Base-by-base conservation (phyloP, 2,329 filamentous ascomycete species). In the Fusarium verrucosum region DNA sequence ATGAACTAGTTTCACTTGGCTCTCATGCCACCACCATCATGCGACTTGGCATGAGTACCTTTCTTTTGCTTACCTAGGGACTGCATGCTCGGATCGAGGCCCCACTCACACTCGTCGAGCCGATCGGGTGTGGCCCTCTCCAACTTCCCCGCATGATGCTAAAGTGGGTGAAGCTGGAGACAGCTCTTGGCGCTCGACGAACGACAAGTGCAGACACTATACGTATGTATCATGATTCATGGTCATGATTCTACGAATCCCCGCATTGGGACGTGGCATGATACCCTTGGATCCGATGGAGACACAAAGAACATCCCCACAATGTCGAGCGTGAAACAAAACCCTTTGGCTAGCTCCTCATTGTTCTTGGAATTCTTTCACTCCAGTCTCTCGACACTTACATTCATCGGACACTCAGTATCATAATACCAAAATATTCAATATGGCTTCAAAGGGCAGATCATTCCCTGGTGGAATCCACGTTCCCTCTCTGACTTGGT, bases 401-500 rank as follows among this genome's bases (percentile, higher is more conserved):
- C 7, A n/a, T 33, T 28, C 7, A 22, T 36, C 16, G 38, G 3
- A 23, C n/a, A 10, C 23, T 42, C 10, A 36, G 17, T 10, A 33
- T 45, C 17, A 2, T 17, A 30, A 25, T 13, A 36, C 17, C 26
- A 13, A 17, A 11, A 14, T 33, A 26, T 53, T 49, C 45, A 72
- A 23, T 20, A 73, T 74, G 71, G 59, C 69, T 17, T 49, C 68
- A 52, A 58, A 70, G 60, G 58, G 53, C 33, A 74, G 73, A 66
- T 36, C 78, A 7, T 81, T 78, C 62, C 81, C 83, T 26, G 78
- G 80, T 2, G 84, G 84, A 5, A 82, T 87, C 43, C 84, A 87
- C 61, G 84, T 83, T n/a, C 85, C 84, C 1, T 81, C 78, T 19
- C 71, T 87, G 66, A 87, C 84, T 5, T 87, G 80, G 78, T 87